Evolutionary conservation across 345 rosid species (phyloP).

Genomic region (Eutrema japonicum): DNA sequence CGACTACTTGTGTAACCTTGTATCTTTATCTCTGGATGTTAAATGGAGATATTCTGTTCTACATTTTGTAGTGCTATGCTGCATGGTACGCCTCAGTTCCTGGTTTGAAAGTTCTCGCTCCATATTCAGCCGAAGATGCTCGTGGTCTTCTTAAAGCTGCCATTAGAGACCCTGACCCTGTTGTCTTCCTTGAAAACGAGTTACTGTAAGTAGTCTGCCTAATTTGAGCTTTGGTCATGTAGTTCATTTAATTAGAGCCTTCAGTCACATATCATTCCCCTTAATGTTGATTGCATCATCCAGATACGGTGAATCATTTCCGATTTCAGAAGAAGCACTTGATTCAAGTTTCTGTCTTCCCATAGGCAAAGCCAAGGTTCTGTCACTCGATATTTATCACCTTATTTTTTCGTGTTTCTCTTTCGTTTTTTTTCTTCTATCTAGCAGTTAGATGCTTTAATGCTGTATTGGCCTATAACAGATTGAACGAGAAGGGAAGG

Average conservation of each 20-base stretch:
- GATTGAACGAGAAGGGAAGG: slow-evolving; percentile 94
- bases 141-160: slow-evolving; percentile 94
- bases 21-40: slow-evolving; percentile 21
- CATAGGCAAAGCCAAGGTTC: slow-evolving; percentile 94
- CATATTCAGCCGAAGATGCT: slow-evolving; percentile 90
- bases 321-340: slow-evolving; percentile 84
- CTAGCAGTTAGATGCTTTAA: slow-evolving; percentile 9
- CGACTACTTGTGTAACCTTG: background rate
- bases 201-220: slow-evolving; percentile 62
- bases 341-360: slow-evolving; percentile 96
- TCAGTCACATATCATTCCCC: background rate
- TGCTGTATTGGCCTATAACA: slow-evolving; percentile 41
- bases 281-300: slow-evolving; percentile 24
- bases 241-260: slow-evolving; percentile 1
- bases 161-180: slow-evolving; percentile 95
- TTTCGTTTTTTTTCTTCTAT: background rate
- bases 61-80: slow-evolving; percentile 80
- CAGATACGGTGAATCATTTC: slow-evolving; percentile 93
- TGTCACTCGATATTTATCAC: slow-evolving; percentile 5
- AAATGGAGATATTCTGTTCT: background rate
- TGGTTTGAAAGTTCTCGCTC: slow-evolving; percentile 84
- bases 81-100: slow-evolving; percentile 89
- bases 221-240: background rate
- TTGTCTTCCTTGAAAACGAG: slow-evolving; percentile 96
- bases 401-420: background rate